phyloP scores from a whole-genome alignment of 2,329 filamentous ascomycete species.

The Coleophoma cylindrospora region DNA sequence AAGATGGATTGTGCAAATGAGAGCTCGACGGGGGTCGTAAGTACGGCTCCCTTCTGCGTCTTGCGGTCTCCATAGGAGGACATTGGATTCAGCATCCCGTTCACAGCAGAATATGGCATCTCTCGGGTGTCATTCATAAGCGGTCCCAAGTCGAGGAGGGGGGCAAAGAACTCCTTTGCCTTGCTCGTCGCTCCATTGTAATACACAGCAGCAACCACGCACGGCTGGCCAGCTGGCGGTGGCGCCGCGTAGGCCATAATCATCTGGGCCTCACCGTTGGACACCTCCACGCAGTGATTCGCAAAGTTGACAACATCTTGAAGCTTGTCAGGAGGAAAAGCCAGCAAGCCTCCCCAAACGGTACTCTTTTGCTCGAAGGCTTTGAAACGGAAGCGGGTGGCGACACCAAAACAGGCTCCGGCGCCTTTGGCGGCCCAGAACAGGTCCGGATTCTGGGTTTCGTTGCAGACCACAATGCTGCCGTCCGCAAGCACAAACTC shows the following conservation, averaged over 20 bases:
- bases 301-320: slow-evolving; percentile 8
- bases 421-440: slow-evolving; percentile 29
- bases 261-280: background rate
- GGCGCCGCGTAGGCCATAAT: background rate
- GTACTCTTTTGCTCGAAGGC: slow-evolving; percentile 7
- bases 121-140: slow-evolving; percentile 16
- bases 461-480: slow-evolving; percentile 17
- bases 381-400: slow-evolving; percentile 9
- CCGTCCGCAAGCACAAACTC: slow-evolving; percentile 28
- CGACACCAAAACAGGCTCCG: slow-evolving; percentile 16
- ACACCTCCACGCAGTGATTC: slow-evolving; percentile 7
- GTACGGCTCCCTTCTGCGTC: slow-evolving; percentile 29
- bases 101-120: slow-evolving; percentile 28
- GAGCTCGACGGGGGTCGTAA: slow-evolving; percentile 25
- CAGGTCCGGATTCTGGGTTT: slow-evolving; percentile 22
- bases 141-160: slow-evolving; percentile 22
- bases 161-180: slow-evolving; percentile 20
- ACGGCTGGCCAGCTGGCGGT: background rate
- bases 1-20: slow-evolving; percentile 20
- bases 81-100: slow-evolving; percentile 24
- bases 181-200: slow-evolving; percentile 29
- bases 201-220: slow-evolving; percentile 13
- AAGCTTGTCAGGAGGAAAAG: slow-evolving; percentile 8
- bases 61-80: slow-evolving; percentile 30
- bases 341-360: slow-evolving; percentile 13